Conservation (phyloP, 2,329 filamentous ascomycete species). For the Rhynchosporium agropyri region DNA sequence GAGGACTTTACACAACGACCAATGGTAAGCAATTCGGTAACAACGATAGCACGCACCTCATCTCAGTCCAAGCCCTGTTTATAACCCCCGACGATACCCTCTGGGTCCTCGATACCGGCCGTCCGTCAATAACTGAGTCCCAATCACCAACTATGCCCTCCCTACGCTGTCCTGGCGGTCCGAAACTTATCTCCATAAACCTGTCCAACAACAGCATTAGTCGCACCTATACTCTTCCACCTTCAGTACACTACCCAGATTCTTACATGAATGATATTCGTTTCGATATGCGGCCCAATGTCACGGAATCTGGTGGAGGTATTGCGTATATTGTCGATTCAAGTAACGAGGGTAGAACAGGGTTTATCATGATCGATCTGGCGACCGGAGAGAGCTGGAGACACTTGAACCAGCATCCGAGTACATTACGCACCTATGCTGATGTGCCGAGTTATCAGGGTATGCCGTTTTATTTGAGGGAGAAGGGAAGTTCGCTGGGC, state of each 20-base stretch:
- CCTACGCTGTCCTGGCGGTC: background rate
- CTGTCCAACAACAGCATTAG: conserved; percentile 36
- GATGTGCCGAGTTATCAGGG: no score
- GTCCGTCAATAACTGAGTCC: conserved; percentile 6
- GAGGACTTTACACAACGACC: no score
- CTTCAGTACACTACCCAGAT: conserved; percentile 49
- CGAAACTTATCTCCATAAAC: conserved; percentile 29
- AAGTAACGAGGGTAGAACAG: conserved; percentile 49
- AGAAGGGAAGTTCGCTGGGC: no score
- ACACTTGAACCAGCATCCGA: conserved; percentile 38
- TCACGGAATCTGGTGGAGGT: conserved; percentile 45
- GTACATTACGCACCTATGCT: no score
- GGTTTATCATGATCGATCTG: conserved; percentile 51
- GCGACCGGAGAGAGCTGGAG: conserved; percentile 48
- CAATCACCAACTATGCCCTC: background rate
- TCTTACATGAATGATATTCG: conserved; percentile 52
- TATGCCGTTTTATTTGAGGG: no score
- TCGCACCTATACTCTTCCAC: conserved; percentile 44
- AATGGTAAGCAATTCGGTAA: no score
- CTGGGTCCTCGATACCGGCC: conserved; percentile 4
- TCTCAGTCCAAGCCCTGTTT: no score
- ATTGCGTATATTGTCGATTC: conserved; percentile 51
- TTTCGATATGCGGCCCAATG: conserved; percentile 49
- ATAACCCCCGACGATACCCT: background rate
- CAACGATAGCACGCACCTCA: no score